These are phyloP conservation scores for Chaetothyriales sp. DNA, from an alignment of 2,329 filamentous ascomycete genomes.

Conservation along the genomic window DNA sequence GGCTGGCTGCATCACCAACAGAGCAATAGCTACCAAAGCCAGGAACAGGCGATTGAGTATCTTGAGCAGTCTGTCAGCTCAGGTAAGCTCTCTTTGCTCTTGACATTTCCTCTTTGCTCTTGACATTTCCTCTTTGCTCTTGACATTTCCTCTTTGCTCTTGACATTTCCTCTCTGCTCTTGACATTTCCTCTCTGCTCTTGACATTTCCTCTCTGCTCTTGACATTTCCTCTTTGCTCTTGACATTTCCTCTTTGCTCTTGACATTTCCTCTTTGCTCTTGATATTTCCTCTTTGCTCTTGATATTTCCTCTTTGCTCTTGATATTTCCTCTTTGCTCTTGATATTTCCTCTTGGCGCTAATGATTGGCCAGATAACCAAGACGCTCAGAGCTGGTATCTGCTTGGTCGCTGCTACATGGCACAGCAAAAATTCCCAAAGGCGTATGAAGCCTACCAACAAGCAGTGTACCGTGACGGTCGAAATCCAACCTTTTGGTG, in stretches of 20 bases:
- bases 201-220: too few relatives aligned
- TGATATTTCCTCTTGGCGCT: not conserved
- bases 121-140: too few relatives aligned
- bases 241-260: too few relatives aligned
- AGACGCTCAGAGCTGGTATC: slow-evolving; percentile 97
- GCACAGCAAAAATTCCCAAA: slow-evolving; percentile 98
- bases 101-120: too few relatives aligned
- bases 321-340: too few relatives aligned
- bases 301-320: too few relatives aligned
- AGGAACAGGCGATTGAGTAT: slow-evolving; percentile 93
- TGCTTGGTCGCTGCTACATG: slow-evolving; percentile 97
- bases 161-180: too few relatives aligned
- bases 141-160: too few relatives aligned
- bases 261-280: too few relatives aligned
- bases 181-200: too few relatives aligned
- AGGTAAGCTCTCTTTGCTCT: slow-evolving; percentile 47
- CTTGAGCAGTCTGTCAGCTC: slow-evolving; percentile 91
- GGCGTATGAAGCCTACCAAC: slow-evolving; percentile 95
- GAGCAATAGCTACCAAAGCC: slow-evolving; percentile 76
- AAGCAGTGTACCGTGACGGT: slow-evolving; percentile 94
- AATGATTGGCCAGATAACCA: slow-evolving; percentile 53
- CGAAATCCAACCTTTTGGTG: slow-evolving; percentile 99
- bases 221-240: too few relatives aligned
- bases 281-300: too few relatives aligned
- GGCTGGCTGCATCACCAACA: slow-evolving; percentile 97